Evolutionary conservation across 805 yeast genomes (phyloP).

Genomic region (Yarrowia sp.): DNA sequence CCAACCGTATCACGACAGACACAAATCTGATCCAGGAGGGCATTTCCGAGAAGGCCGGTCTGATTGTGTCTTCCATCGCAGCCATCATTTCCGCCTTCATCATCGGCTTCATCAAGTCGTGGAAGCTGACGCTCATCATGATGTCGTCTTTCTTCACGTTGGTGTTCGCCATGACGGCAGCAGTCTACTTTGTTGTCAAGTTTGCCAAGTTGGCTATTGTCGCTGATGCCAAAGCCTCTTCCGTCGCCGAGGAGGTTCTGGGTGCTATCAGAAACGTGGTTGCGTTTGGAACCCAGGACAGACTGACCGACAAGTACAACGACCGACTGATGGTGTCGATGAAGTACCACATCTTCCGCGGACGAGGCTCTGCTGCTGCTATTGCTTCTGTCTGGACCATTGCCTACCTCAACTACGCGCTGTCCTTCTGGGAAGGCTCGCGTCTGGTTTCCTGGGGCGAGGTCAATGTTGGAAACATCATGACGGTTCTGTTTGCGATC

Average conservation of each 20-base stretch:
- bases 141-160: slow-evolving; percentile 39
- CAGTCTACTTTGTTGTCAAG: slow-evolving; percentile 38
- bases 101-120: slow-evolving; percentile 41
- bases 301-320: slow-evolving; percentile 39
- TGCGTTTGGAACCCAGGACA: slow-evolving; percentile 44
- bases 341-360: slow-evolving; percentile 35
- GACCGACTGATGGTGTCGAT: slow-evolving; percentile 35
- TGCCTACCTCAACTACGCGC: slow-evolving; percentile 42
- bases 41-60: slow-evolving; percentile 44
- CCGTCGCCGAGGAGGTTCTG: slow-evolving; percentile 44
- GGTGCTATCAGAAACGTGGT: slow-evolving; percentile 44
- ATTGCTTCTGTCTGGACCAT: slow-evolving; percentile 41
- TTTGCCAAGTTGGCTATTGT: slow-evolving; percentile 31
- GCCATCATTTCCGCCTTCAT: slow-evolving; percentile 43
- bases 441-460: slow-evolving; percentile 40
- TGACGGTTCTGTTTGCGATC: slow-evolving; percentile 43
- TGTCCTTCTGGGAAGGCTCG: slow-evolving; percentile 47
- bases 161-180: slow-evolving; percentile 35
- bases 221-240: slow-evolving; percentile 39
- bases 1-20: slow-evolving; percentile 45
- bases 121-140: slow-evolving; percentile 42
- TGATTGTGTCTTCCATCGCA: slow-evolving; percentile 41
- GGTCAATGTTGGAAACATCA: slow-evolving; percentile 39
- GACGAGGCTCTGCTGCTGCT: slow-evolving; percentile 38
- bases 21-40: slow-evolving; percentile 45